Base-by-base conservation (phyloP, 2,329 filamentous ascomycete genomes). In the Zasmidium cellare region DNA sequence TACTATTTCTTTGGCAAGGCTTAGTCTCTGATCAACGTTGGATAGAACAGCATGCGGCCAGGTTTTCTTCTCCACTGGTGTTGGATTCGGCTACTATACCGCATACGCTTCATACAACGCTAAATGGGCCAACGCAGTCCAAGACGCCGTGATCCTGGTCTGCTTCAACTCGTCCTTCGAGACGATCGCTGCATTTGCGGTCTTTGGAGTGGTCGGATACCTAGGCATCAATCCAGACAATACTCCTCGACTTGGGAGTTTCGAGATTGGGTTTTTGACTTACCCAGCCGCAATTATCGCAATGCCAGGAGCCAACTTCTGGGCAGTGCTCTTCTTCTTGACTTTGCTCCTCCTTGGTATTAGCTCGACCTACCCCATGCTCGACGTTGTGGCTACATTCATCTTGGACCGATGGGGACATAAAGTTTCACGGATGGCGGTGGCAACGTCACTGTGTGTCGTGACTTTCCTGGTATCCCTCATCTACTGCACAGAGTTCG, bases 41-140 rank as follows among this genome's bases (percentile, higher is more conserved):
- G n/a, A n/a, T n/a, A n/a, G n/a, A n/a, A 82, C 80, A n/a, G 83
- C 83, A 2, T 79, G 80, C 7, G 82, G 83, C 1, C 83, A 86
- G 59, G 82, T 85, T 47, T 85, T 85, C 31, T 85, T 84, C 71
- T 83, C 80, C 0, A 84, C 81, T 0, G 82, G 82, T 2, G 80
- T 85, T 24, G 82, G 81, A 1, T 84, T 85, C 63, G 82, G 83
- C 2, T 84, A 83, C 65, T 85, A 84, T 61, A 85, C 82, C 0
- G 80, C 78, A 0, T 85, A 85, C 61, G 82, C 83, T 0, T 84
- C 80, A 0, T 85, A 85, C 69, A 85, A 85, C 59, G 69, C 72
- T 63, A 81, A 76, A 60, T 78, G 83, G 66, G 81, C 82, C 9
- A 84, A 85, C 53, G 82, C 83, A 0, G 83, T 85, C 1, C 81